phyloP scores from a whole-genome alignment of 2,329 filamentous ascomycete species.

The Neonectria sp. region DNA sequence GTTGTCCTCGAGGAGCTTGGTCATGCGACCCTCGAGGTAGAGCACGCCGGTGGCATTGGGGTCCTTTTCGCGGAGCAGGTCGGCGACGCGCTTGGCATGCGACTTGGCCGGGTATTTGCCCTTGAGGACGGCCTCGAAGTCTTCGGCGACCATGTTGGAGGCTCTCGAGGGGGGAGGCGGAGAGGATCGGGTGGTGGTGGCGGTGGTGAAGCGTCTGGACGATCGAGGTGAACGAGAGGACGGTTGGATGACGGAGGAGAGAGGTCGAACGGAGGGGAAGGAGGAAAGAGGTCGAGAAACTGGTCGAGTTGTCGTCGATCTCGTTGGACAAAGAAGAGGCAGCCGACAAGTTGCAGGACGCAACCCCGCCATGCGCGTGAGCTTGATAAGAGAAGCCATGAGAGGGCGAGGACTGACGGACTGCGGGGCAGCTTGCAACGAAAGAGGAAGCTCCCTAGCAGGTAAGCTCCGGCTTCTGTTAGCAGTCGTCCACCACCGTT shows the following conservation, averaged over 20 bases:
- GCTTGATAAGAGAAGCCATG: constrained; percentile 34
- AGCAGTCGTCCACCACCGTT: constrained; percentile 31
- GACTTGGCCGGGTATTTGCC: constrained; percentile 87
- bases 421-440: constrained; percentile 27
- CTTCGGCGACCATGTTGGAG: constrained; percentile 54
- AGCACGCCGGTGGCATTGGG: constrained; percentile 78
- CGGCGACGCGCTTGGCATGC: constrained; percentile 87
- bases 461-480: constrained; percentile 2
- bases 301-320: not conserved
- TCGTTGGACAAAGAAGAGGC: constrained; percentile 1
- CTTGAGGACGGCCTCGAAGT: constrained; percentile 68
- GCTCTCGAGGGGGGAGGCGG: not conserved
- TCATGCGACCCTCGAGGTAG: constrained; percentile 90
- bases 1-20: constrained; percentile 88
- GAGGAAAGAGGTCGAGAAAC: not conserved
- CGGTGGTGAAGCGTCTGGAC: constrained; percentile 15
- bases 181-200: not conserved
- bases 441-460: constrained; percentile 42
- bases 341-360: constrained; percentile 16
- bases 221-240: constrained; percentile 8
- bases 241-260: not conserved
- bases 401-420: constrained; percentile 9
- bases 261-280: not conserved
- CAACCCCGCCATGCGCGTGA: constrained; percentile 32
- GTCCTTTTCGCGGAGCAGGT: constrained; percentile 79